Evolutionary conservation across 805 yeast genomes (phyloP).

Genomic region (Candida tammaniensis): DNA sequence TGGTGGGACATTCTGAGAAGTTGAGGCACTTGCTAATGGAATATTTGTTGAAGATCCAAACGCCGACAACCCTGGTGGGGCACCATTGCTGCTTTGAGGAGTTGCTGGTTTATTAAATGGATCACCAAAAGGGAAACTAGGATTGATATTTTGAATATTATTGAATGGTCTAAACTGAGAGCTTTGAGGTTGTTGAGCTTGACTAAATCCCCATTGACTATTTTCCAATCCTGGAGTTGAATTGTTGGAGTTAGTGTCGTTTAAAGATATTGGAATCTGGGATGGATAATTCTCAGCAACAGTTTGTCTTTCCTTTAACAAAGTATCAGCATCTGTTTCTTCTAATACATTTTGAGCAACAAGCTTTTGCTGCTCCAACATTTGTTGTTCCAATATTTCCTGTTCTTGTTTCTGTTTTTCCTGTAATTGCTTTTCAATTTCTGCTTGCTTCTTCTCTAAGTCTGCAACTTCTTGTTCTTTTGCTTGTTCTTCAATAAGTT

Average conservation of each 20-base stretch:
- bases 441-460: slow-evolving; percentile 9
- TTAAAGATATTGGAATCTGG: not conserved
- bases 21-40: slow-evolving; percentile 3
- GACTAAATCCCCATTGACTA: not conserved
- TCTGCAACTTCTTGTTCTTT: slow-evolving; percentile 16
- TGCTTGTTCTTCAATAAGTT: slow-evolving; percentile 24
- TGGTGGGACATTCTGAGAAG: slow-evolving; percentile 1
- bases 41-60: slow-evolving; percentile 4
- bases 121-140: slow-evolving; percentile 6
- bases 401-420: slow-evolving; percentile 9
- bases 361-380: slow-evolving; percentile 11
- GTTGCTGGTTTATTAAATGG: slow-evolving; percentile 5
- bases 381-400: slow-evolving; percentile 12
- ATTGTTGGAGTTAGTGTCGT: not conserved
- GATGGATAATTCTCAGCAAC: too few species aligned
- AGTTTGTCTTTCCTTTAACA: slow-evolving; percentile 8
- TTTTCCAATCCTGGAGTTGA: slow-evolving; percentile 8
- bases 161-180: slow-evolving; percentile 8
- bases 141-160: not conserved
- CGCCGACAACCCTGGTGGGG: slow-evolving; percentile 2
- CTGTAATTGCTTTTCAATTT: not conserved
- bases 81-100: not conserved
- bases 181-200: not conserved
- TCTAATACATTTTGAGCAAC: not conserved
- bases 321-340: slow-evolving; percentile 9